These are phyloP conservation scores for Strombidium stylifer DNA, from an alignment of 73 alveolate species.

Conservation along the genomic window DNA sequence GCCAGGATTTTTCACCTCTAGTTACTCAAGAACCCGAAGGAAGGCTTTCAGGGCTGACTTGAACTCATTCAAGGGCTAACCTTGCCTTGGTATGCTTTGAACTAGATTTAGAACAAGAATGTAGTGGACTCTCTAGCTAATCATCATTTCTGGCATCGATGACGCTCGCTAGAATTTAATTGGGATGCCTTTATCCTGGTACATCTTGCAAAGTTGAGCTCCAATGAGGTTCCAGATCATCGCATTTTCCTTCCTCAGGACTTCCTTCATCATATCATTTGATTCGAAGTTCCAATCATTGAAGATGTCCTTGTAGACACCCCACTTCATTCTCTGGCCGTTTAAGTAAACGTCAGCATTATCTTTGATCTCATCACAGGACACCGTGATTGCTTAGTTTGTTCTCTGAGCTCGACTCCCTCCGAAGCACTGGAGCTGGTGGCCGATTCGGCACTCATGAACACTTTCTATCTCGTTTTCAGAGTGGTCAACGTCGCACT, in stretches of 20 bases:
- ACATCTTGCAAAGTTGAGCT: too few relatives aligned
- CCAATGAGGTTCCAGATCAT: too few relatives aligned
- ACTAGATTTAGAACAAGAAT: too few relatives aligned
- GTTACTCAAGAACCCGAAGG: too few relatives aligned
- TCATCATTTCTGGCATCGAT: too few relatives aligned
- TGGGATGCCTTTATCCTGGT: too few relatives aligned
- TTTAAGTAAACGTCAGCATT: constrained; percentile 14
- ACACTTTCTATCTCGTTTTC: constrained; percentile 5
- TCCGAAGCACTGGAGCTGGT: constrained; percentile 24
- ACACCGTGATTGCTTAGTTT: constrained; percentile 14
- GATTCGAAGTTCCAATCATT: constrained; percentile 7
- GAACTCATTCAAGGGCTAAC: too few relatives aligned
- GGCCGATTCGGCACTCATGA: constrained; percentile 29
- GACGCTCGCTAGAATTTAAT: too few relatives aligned
- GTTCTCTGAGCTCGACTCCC: background rate
- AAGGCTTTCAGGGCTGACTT: too few relatives aligned
- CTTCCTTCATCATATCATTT: background rate
- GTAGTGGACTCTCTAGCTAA: too few relatives aligned
- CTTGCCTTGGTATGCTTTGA: too few relatives aligned
- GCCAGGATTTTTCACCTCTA: too few relatives aligned
- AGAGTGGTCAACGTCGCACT: constrained; percentile 21
- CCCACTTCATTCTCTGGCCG: constrained; percentile 16
- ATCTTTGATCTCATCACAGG: constrained; percentile 32
- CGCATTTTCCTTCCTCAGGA: background rate
- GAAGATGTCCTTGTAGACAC: background rate